phyloP scores from a whole-genome alignment of 768 basidiomycete species.

The Psilocybe cubensis region DNA sequence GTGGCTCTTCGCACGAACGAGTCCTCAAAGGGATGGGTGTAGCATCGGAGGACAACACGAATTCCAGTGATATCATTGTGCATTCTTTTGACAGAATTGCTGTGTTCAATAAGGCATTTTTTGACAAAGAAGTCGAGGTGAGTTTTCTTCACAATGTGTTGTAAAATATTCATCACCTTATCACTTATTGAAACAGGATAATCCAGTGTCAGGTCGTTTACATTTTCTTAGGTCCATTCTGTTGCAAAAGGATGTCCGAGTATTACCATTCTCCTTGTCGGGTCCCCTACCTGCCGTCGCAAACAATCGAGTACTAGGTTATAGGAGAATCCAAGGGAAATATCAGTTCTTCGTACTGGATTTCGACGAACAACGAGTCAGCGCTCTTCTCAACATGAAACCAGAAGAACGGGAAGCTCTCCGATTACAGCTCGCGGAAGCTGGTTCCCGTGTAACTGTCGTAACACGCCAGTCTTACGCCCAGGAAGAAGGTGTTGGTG shows the following conservation, averaged over 20 bases:
- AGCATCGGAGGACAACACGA: conserved; percentile 8
- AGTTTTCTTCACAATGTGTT: background rate
- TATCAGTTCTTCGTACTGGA: conserved; percentile 12
- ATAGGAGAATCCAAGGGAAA: conserved; percentile 3
- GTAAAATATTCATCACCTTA: background rate
- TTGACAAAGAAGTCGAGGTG: conserved; percentile 8
- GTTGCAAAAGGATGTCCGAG: conserved; percentile 5
- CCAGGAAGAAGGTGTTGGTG: conserved; percentile 36
- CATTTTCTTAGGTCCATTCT: conserved; percentile 15
- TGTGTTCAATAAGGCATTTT: conserved; percentile 11
- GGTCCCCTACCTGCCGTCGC: conserved; percentile 11
- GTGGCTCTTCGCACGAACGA: conserved; percentile 12
- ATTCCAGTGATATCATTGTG: conserved; percentile 12
- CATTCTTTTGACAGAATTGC: conserved; percentile 21
- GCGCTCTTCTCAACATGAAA: conserved; percentile 9
- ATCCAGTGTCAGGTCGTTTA: conserved; percentile 8
- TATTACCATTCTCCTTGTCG: conserved; percentile 14
- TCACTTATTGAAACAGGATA: background rate
- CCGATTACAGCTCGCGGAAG: conserved; percentile 3
- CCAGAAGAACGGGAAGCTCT: conserved; percentile 11
- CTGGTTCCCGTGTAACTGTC: conserved; percentile 10
- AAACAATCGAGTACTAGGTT: conserved; percentile 12
- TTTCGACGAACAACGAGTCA: conserved; percentile 11
- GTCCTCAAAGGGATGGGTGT: conserved; percentile 11
- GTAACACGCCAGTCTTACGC: conserved; percentile 15